phyloP scores from a whole-genome alignment of 306 rosid genomes.

The Cucumis melo region DNA sequence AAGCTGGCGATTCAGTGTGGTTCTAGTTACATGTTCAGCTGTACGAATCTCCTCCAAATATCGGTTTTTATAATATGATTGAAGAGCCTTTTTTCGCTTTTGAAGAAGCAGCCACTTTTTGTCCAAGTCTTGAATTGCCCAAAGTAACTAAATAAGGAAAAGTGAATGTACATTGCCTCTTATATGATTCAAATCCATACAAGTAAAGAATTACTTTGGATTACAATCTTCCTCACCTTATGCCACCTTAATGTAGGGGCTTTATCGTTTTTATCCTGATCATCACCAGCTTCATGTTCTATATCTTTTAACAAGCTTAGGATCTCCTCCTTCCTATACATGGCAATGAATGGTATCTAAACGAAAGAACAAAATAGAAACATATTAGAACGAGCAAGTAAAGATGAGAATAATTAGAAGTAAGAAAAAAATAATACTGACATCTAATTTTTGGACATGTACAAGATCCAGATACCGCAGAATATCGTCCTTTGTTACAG shows the following conservation, averaged over 20 bases:
- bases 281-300: constrained; percentile 38
- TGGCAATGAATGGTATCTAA: constrained; percentile 81
- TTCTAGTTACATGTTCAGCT: constrained; percentile 64
- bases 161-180: constrained; percentile 6
- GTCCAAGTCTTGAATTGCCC: constrained; percentile 93
- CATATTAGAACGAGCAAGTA: constrained; percentile 12
- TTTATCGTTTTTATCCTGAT: constrained; percentile 45
- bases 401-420: constrained; percentile 5
- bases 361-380: constrained; percentile 7
- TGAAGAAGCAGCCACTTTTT: constrained; percentile 89
- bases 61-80: constrained; percentile 59
- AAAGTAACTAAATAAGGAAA: constrained; percentile 46
- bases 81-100: constrained; percentile 83
- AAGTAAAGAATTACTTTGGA: neutral
- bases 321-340: constrained; percentile 91
- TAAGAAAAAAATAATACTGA: constrained; percentile 22
- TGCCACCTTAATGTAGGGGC: constrained; percentile 73
- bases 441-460: constrained; percentile 86
- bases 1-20: constrained; percentile 50
- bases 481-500: constrained; percentile 44
- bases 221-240: constrained; percentile 37
- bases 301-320: constrained; percentile 67
- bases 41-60: constrained; percentile 81
- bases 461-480: constrained; percentile 75
- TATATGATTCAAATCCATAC: neutral